Evolutionary conservation across 768 basidiomycete genomes (phyloP), one percentile per base, ranked within the genome.

Genomic region (Paxillus ammoniavirescens): DNA sequence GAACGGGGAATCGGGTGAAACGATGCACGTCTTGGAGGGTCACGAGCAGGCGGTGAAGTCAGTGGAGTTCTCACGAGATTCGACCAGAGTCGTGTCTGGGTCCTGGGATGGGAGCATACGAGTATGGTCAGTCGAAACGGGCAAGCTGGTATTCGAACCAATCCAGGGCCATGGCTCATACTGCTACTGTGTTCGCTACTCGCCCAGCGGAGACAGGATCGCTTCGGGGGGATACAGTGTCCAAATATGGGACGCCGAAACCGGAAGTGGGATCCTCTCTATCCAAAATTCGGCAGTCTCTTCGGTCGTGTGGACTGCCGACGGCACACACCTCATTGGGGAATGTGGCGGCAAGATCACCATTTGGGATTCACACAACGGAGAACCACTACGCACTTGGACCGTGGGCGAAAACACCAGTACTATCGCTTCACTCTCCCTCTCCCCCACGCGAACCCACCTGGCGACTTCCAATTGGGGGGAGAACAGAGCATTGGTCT

Each of bases 11-110:
- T 52, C 42, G 15, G 53, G 21, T 17, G 31, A 17, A 37, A 17
- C 41, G 23, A 18, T 43, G 1, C 42, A 10, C 2, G 5, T 35
- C 4, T 42, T 40, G 14, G 21, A 21, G 21, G 55, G 55, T 30
- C 59, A 60, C 40, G 51, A 40, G 17, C n/a, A 50, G 44, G 38
- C 72, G 72, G 49, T 60, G 23, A 47, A 18, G 12, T 67, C 65
- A 36, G 72, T 77, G 47, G 58, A 66, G 57, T 70, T 78, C 49
- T 73, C 73, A 10, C 74, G 75, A 26, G 74, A 77, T 59, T 74
- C 73, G 6, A 67, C 68, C 42, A 63, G 72, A 45, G 63, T 78
- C 33, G 75, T 73, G 35, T 74, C 74, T n/a, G 74, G 74, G 2
- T 70, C 68, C 31, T 60, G 73, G 17, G 76, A 78, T 21, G 21